phyloP scores from a whole-genome alignment of 2,329 filamentous ascomycete genomes.

The Sarocladium strictum region DNA sequence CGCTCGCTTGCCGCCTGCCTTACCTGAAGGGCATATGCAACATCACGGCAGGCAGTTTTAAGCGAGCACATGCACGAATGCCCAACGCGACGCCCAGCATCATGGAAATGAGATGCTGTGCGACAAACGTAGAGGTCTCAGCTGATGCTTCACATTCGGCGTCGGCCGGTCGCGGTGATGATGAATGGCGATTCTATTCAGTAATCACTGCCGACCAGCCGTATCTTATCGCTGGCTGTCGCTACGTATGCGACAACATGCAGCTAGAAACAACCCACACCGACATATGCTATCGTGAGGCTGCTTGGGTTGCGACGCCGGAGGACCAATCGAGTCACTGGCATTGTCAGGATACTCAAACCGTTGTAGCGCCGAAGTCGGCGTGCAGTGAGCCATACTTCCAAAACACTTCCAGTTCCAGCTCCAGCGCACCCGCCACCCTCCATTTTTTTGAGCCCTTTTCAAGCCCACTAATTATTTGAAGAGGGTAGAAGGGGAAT shows the following conservation, averaged over 20 bases:
- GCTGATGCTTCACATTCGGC: neutral
- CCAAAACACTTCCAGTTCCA: neutral
- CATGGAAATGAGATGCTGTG: neutral
- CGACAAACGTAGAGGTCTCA: neutral
- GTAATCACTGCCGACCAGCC: neutral
- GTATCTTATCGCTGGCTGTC: neutral
- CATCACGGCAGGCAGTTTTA: neutral
- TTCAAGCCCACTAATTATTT: neutral
- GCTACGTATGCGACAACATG: neutral
- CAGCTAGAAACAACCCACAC: neutral
- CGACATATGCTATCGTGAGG: neutral
- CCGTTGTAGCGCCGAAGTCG: conserved; percentile 1
- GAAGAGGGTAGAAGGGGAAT: neutral
- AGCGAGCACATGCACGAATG: neutral
- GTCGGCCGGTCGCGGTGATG: neutral
- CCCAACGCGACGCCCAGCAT: neutral
- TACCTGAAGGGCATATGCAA: too few relatives aligned
- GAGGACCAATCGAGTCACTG: conserved; percentile 8
- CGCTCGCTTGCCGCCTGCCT: too few relatives aligned
- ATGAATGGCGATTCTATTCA: neutral
- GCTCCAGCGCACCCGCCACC: neutral
- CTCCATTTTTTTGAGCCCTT: conserved; percentile 7
- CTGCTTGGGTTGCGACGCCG: neutral
- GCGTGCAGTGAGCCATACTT: neutral
- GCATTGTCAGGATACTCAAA: neutral